Base-by-base conservation (phyloP, 106 monocot species). In the Allium fistulosum region DNA sequence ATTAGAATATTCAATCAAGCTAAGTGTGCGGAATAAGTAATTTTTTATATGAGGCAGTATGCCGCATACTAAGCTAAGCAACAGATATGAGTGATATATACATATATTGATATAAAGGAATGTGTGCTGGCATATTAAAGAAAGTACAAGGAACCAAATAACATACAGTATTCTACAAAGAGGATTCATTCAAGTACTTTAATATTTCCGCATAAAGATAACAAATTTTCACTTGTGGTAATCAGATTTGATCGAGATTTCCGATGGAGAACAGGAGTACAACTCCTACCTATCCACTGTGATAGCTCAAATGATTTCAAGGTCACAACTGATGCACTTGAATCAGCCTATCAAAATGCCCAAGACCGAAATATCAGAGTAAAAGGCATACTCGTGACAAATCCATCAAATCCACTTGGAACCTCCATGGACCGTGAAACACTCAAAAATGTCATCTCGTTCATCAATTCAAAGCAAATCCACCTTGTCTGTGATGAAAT, bases 401-500 rank as follows among this genome's bases (percentile, higher is more conserved):
- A 70, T 45, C 70, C 70, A 11, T 70, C 70, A 1, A 70, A 70
- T 14, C 70, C 70, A 3, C 56, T 70, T 16, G 70, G 70, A 11
- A 70, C 70, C 0, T 18, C 70, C 1, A 60, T 70, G 59, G 70
- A 70, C 48, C 70, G 49, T 11, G 48, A 22, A 1, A 60, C 70
- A 7, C 70, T 70, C 6, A 9, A 55, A 37, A 59, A 58, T 13
- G 47, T 58, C 5, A 0, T 60, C 59, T 7, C 58, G 17, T 93
- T 88, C 79, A 27, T 47, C 46, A 80, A 58, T 49, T 15, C 51
- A 7, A 78, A 78, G 17, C 60, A 66, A 3, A 81, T 93, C 55
- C 88, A 93, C 72, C 81, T 93, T 53, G 62, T 93, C 66, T 88
- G 85, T 73, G 88, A 88, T 53, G 81, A 81, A 26, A 72, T 85